A percentile compares a stretch with the other conserved stretches of the same genome.
Conservation (phyloP, 345 rosid species). For the Lepidium sativum region DNA sequence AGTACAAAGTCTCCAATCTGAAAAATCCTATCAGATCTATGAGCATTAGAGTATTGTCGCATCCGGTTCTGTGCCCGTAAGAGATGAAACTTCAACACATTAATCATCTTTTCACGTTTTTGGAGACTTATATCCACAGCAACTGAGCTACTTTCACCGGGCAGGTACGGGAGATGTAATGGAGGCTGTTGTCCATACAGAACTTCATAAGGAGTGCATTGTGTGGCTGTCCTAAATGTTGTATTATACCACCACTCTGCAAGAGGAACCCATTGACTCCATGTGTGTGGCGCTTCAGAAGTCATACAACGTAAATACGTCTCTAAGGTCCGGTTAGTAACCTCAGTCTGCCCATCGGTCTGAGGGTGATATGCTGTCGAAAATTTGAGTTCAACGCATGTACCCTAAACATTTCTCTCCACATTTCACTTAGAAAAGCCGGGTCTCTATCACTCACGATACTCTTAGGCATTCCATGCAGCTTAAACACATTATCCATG, state of each 20-base stretch:
- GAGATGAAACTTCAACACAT: background rate
- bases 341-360: no score
- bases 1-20: background rate
- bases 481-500: background rate
- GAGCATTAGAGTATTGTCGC: background rate
- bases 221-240: no score
- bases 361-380: no score
- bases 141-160: background rate
- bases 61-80: background rate
- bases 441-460: background rate
- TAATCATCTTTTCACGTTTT: background rate
- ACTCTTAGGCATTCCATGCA: background rate
- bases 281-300: no score
- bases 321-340: no score
- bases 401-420: background rate
- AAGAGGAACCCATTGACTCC: no score
- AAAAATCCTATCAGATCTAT: background rate
- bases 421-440: background rate
- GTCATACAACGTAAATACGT: no score
- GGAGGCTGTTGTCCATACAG: no score
- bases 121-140: background rate
- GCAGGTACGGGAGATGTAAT: no score
- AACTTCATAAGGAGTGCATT: no score
- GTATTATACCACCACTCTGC: no score
- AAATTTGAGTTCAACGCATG: background rate